Conservation (phyloP, 805 yeast species). For the Lipomyces lipofer region DNA sequence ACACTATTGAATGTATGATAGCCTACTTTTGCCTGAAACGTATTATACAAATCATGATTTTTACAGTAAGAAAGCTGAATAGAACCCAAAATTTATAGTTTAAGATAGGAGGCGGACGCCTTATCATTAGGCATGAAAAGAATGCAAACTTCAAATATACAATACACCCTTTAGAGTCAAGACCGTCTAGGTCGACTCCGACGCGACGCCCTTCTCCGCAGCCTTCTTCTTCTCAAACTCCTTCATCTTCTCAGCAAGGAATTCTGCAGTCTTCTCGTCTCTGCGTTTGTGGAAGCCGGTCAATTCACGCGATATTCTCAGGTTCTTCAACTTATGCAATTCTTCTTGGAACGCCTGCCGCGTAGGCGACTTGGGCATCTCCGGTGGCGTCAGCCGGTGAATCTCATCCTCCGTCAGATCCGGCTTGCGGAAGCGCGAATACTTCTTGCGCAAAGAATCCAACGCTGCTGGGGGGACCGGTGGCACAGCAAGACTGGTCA, state of each 20-base stretch:
- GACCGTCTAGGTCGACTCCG: no score
- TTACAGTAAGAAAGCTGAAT: no score
- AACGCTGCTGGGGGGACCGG: constrained; percentile 72
- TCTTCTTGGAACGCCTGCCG: constrained; percentile 15
- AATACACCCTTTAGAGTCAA: no score
- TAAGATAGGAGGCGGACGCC: no score
- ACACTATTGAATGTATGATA: no score
- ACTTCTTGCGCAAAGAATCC: constrained; percentile 71
- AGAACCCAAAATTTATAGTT: no score
- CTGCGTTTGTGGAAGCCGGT: constrained; percentile 9
- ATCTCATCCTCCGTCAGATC: constrained; percentile 26
- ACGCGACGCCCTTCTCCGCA: no score
- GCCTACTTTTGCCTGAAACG: no score
- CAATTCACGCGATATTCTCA: not conserved
- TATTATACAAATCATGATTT: no score
- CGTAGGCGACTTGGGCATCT: constrained; percentile 23
- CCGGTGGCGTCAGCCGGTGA: constrained; percentile 27
- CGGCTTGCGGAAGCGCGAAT: constrained; percentile 58
- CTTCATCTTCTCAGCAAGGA: constrained; percentile 1
- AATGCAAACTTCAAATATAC: no score
- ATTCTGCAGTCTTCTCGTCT: constrained; percentile 10
- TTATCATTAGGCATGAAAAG: no score
- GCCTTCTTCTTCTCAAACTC: not conserved
- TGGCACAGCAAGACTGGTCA: constrained; percentile 62
- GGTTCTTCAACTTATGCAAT: not conserved